phyloP scores from a whole-genome alignment of 306 rosid species.

The Macrotyloma uniflorum region DNA sequence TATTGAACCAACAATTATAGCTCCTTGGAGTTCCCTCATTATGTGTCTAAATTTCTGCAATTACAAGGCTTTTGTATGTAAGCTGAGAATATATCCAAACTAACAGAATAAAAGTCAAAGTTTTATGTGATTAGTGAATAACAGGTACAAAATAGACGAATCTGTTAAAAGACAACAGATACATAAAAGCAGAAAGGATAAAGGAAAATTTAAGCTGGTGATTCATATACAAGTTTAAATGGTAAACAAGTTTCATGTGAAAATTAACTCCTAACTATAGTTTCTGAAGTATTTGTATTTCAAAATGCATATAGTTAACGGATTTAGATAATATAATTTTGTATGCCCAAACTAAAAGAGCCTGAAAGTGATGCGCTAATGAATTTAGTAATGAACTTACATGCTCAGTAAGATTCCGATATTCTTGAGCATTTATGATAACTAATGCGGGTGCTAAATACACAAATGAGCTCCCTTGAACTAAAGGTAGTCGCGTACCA shows the following conservation, averaged over 20 bases:
- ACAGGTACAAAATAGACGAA: neutral
- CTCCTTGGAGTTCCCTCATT: slow-evolving; percentile 99
- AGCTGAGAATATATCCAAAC: slow-evolving; percentile 30
- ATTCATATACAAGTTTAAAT: neutral
- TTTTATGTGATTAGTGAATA: slow-evolving; percentile 18
- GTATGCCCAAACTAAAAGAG: slow-evolving; percentile 31
- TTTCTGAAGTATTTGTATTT: slow-evolving; percentile 19
- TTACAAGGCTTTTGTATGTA: slow-evolving; percentile 27
- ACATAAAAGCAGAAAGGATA: slow-evolving; percentile 4
- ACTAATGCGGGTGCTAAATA: slow-evolving; percentile 89
- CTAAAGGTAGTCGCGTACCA: slow-evolving; percentile 91
- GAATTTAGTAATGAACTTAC: slow-evolving; percentile 60
- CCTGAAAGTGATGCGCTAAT: slow-evolving; percentile 7
- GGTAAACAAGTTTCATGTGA: neutral
- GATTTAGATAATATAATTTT: slow-evolving; percentile 13
- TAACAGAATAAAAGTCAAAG: slow-evolving; percentile 8
- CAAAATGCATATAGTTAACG: slow-evolving; percentile 24
- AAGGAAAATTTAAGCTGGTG: neutral
- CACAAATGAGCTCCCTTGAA: slow-evolving; percentile 97
- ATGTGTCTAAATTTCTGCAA: slow-evolving; percentile 92
- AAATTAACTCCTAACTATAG: slow-evolving; percentile 29
- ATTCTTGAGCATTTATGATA: slow-evolving; percentile 79
- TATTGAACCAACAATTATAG: slow-evolving; percentile 83
- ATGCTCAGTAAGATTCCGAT: slow-evolving; percentile 88
- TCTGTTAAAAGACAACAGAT: slow-evolving; percentile 7